Conservation (phyloP, 2,329 filamentous ascomycete species). For the Polychaeton citri region DNA sequence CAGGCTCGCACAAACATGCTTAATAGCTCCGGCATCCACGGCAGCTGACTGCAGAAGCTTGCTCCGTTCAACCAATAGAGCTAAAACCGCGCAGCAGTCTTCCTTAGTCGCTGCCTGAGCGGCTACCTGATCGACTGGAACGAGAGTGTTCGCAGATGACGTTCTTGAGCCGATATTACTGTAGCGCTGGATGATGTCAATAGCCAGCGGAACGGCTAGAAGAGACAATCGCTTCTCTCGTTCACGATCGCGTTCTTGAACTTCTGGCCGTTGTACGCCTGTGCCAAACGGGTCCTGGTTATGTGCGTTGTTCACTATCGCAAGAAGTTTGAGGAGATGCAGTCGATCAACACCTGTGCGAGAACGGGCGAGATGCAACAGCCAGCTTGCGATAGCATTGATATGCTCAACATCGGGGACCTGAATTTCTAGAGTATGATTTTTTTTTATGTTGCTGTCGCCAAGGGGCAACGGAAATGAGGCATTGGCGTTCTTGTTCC, state of each 20-base stretch:
- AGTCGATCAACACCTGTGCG: constrained; percentile 28
- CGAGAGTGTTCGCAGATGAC: constrained; percentile 16
- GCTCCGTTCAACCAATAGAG: constrained; percentile 65
- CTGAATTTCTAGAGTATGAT: neutral
- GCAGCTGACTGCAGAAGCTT: constrained; percentile 70
- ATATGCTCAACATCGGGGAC: neutral
- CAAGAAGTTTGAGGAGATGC: constrained; percentile 27
- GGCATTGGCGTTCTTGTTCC: constrained; percentile 1
- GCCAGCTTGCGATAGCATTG: constrained; percentile 21
- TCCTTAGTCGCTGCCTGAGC: constrained; percentile 33
- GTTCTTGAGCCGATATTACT: neutral
- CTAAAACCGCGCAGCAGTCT: constrained; percentile 60
- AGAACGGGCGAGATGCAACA: constrained; percentile 31
- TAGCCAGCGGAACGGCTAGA: constrained; percentile 33
- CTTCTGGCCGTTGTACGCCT: constrained; percentile 17
- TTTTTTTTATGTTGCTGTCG: neutral
- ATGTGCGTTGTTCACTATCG: constrained; percentile 21
- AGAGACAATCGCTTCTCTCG: constrained; percentile 30
- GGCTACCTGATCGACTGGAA: neutral
- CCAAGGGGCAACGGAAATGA: neutral
- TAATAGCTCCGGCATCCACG: constrained; percentile 54
- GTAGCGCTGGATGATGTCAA: constrained; percentile 29
- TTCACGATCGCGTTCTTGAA: constrained; percentile 21
- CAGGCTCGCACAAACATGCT: constrained; percentile 48
- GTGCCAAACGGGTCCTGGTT: constrained; percentile 22